Base-by-base conservation (phyloP, 1,284 basidiomycete species). In the Fomitopsis schrenkii region DNA sequence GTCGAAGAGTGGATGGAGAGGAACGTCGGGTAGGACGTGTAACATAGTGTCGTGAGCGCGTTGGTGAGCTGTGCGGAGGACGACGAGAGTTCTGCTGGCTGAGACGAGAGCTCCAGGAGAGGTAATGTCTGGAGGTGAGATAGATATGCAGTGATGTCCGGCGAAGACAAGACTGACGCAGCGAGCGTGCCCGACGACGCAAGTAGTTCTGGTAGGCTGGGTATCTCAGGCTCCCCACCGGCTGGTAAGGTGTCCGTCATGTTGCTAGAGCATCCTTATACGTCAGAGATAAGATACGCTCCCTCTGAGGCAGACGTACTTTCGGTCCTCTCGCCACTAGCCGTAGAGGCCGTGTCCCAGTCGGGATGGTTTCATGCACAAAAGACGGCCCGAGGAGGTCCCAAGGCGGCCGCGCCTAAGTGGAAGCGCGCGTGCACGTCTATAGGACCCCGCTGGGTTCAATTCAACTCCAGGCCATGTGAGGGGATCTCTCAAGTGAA, bases 21-120 rank as follows among this genome's bases (percentile, higher is more conserved):
- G 70, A 97, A 95, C 0, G 93, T 94, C 28, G 90, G 85, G 73
- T 96, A 95, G 36, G 94, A 94, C 5, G 92, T 87, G 65, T 92
- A 91, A 63, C 94, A 95, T 22, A 97, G 83, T 48, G 91, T 91
- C 3, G 91, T 94, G 65, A 97, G 81, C 63, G 94, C 94, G 56
- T 90, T 89, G 17, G 93, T 93, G 61, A 95, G 83, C 63, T 92
- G 90, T 48, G 92, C 87, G 0, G 91, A 85, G 63, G 95, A 93
- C 0, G 90, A 88, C 52, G 90, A 85, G 45, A 96, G 86, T 33
- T 82, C 73, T 1, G 84, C 78, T 0, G 94, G 94, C 69, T 94
- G 88, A 2, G 84, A 75, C 33, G 87, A 75, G 22, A 97, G 81
- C 30, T 86, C 82, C 42, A 80, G 73, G 33, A 95, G 81, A 2